These are phyloP conservation scores for Euphrasia confusa DNA, from an alignment of 257 asterid genomes.

Conservation along the genomic window DNA sequence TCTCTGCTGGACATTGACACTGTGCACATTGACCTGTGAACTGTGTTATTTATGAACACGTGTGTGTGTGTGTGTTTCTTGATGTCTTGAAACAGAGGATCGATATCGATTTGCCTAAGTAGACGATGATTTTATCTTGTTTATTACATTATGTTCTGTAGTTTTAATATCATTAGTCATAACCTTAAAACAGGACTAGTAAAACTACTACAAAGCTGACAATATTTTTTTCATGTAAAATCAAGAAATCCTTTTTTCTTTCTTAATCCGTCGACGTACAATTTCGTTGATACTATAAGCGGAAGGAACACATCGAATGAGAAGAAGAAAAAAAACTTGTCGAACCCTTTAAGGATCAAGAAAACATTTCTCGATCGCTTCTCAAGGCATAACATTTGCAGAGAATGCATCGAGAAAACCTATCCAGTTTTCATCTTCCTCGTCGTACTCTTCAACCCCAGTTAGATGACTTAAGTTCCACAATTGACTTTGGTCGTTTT, in stretches of 20 bases:
- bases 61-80: background rate
- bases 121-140: too few species aligned
- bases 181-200: too few species aligned
- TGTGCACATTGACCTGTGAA: conserved; percentile 29
- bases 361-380: background rate
- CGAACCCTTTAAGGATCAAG: background rate
- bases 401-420: conserved; percentile 57
- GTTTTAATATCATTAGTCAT: too few species aligned
- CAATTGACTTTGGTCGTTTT: background rate
- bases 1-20: conserved; percentile 21
- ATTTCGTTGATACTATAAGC: too few species aligned
- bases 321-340: background rate
- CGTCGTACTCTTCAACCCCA: conserved; percentile 40
- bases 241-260: background rate
- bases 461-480: conserved; percentile 38
- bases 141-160: too few species aligned
- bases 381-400: conserved; percentile 5
- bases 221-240: background rate
- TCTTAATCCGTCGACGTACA: too few species aligned
- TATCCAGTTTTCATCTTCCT: conserved; percentile 65
- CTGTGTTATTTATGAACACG: conserved; percentile 17
- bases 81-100: background rate
- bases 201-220: background rate
- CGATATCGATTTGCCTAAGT: too few species aligned
- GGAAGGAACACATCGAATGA: too few species aligned